Evolutionary conservation across 2,329 filamentous ascomycete genomes (phyloP), one percentile per base, ranked within the genome.

Genomic region (Aspergillus sp.): DNA sequence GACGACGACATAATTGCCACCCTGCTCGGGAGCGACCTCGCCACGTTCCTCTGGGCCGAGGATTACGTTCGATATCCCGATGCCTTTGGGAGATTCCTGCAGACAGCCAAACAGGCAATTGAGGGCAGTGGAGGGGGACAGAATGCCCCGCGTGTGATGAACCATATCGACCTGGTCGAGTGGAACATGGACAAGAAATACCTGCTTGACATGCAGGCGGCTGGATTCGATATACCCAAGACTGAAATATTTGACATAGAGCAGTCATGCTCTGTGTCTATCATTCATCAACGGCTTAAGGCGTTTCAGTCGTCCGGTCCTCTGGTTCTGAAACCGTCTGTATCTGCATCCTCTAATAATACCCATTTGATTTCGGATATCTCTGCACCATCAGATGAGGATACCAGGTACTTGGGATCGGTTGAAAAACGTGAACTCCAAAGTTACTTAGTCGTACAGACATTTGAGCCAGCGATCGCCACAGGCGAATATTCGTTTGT

Each of bases 111-210:
- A 22, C 5, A 11, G 4, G 39, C 39, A 18, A 17, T 42, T 17
- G 5, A 45, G 7, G 43, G 15, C 15, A 13, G n/a, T 36, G 13
- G 12, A n/a, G 13, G 4, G 13, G 12, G 6, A 45, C 13, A 20
- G 3, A 26, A 13, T n/a, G 0, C 12, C 8, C 50, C 50, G 7
- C 41, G 9, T 2, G 44, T 47, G 9, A 36, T 53, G 4, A 53
- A 47, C 32, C 5, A 47, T 5, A 47, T 18, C 1, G 24, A 6
- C 1, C 41, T 53, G 24, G 51, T 39, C 51, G 30, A 30, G 12
- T 53, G 32, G 51, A 53, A 47, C 17, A 45, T 45, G 17, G 42
- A 53, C 42, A 53, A 53, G 32, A 43, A 26, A 7, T 53, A 53
- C 34, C 18, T 45, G 4, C 42, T 39, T 17, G 51, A 47, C 39